Evolutionary conservation across 306 rosid genomes (phyloP), one percentile per base, ranked within the genome.

Genomic region (Ammopiptanthus mongolicus): DNA sequence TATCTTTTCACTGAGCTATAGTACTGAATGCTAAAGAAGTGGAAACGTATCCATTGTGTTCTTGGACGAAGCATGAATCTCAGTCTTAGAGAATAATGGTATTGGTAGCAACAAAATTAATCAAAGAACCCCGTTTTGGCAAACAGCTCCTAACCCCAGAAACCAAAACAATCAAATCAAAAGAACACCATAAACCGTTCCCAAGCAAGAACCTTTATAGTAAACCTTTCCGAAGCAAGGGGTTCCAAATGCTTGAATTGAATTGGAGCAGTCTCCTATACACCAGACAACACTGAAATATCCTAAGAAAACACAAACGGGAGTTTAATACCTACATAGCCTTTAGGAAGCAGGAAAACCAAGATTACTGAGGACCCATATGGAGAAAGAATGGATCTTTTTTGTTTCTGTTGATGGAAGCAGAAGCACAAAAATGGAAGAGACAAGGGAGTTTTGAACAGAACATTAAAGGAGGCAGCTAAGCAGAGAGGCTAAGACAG

Each of bases 31-130:
- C 80, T 80, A 92, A 78, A 89, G 84, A 73, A 86, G 73, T 57
- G 84, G 59, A 84, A 84, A 61, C 82, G 72, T 76, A 88, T 87
- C 97, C 97, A 92, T 88, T 86, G 84, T 78, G 84, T 75, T 66
- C 79, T 80, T 55, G 77, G 88, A 75, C 84, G 88, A 87, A 88
- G 93, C 97, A 95, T 88, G 84, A 88, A 91, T 82, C 79, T 73
- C 28, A 42, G 68, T 69, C 65, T 87, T 81, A 63, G 34, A 66
- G 37, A 51, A 79, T 59, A 51, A 79, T 59, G 46, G 19, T 36
- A 62, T 69, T 50, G 22, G 39, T 55, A 72, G 81, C 74, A 68
- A 64, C 8, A 48, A 44, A 80, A 71, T 59, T 77, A 84, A 72
- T 60, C 78, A 71, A 48, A 63, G 42, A 81, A 33, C 39, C 84